These are phyloP conservation scores for Solanum paucissectum DNA, from an alignment of 257 asterid species.

Conservation along the genomic window DNA sequence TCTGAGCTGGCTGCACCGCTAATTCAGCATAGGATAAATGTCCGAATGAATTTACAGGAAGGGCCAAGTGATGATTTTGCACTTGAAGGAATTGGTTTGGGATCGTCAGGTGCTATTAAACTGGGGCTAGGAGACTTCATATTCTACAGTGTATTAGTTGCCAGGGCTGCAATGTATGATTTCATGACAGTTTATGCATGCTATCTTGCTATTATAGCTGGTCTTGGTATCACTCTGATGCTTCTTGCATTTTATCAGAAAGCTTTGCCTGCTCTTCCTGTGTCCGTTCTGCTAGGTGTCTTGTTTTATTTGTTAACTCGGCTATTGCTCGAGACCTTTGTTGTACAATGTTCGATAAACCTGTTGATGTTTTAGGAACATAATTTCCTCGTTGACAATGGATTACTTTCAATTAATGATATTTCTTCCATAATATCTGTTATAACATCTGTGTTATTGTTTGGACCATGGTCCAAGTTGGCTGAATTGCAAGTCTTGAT, in stretches of 20 bases:
- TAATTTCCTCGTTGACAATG: background rate
- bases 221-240: conserved; percentile 76
- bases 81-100: conserved; percentile 85
- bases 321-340: conserved; percentile 67
- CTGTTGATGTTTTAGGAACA: conserved; percentile 72
- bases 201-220: conserved; percentile 90
- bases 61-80: conserved; percentile 34
- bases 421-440: background rate
- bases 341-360: conserved; percentile 76
- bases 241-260: conserved; percentile 81
- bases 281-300: conserved; percentile 80
- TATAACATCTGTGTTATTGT: background rate
- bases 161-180: conserved; percentile 96
- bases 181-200: conserved; percentile 94
- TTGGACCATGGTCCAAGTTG: background rate
- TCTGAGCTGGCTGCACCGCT: conserved; percentile 75
- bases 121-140: conserved; percentile 93
- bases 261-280: conserved; percentile 97
- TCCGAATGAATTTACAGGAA: conserved; percentile 34
- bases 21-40: conserved; percentile 44
- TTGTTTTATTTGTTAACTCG: conserved; percentile 74
- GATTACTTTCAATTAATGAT: background rate
- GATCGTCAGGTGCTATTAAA: conserved; percentile 90
- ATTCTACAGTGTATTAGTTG: conserved; percentile 89
- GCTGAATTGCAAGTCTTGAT: background rate